A percentile compares a stretch with the other conserved stretches of the same genome.
Conservation (phyloP, 78 protist genomes). For the Cavenderia fasciculata region DNA sequence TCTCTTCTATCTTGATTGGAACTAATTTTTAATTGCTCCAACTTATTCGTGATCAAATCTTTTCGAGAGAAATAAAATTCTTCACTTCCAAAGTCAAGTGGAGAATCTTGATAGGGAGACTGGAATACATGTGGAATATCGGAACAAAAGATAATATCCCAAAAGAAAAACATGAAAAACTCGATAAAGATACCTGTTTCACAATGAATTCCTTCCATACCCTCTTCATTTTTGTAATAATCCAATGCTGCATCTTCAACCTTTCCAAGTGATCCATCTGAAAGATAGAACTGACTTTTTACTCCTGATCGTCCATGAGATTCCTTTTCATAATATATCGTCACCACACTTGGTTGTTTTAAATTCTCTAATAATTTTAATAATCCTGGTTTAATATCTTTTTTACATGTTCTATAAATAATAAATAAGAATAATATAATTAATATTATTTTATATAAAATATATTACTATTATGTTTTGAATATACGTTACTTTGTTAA, state of each 20-base stretch:
- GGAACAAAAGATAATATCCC: constrained; percentile 36
- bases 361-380: constrained; percentile 2
- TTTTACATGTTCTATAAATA: constrained; percentile 3
- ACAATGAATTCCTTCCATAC: constrained; percentile 52
- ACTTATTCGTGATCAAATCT: background rate
- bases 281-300: constrained; percentile 7
- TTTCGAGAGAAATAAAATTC: constrained; percentile 37
- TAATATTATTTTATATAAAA: background rate
- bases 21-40: background rate
- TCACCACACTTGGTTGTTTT: background rate
- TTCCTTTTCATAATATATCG: constrained; percentile 28
- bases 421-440: background rate
- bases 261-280: background rate
- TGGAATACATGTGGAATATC: constrained; percentile 46
- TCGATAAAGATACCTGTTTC: constrained; percentile 17
- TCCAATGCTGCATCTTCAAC: constrained; percentile 18
- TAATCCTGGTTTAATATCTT: background rate
- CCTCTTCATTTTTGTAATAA: background rate
- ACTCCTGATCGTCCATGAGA: constrained; percentile 4
- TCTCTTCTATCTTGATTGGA: background rate
- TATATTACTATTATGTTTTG: background rate
- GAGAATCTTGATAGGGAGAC: constrained; percentile 58
- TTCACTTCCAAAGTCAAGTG: constrained; percentile 46
- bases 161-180: constrained; percentile 27
- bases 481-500: background rate